phyloP scores from a whole-genome alignment of 768 basidiomycete genomes.

The Sporobolomyces roseus region DNA sequence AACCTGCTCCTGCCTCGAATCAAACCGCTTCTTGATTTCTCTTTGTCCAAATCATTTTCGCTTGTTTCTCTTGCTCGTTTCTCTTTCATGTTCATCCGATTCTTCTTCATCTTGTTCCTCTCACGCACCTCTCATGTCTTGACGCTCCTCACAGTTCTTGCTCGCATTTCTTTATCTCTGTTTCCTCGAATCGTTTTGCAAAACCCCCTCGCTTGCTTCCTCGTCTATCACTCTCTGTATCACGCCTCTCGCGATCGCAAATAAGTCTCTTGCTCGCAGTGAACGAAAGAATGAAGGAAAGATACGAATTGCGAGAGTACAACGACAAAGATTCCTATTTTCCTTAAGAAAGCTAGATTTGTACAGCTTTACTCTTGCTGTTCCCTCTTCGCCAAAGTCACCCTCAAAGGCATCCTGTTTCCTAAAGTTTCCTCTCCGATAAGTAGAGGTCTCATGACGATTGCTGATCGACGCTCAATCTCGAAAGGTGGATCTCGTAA shows the following conservation, averaged over 20 bases:
- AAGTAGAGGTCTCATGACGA: constrained; percentile 33
- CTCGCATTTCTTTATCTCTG: neutral
- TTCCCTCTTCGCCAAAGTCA: constrained; percentile 16
- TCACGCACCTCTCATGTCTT: too few relatives aligned
- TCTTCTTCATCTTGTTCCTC: neutral
- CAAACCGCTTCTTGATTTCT: too few relatives aligned
- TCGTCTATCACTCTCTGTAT: too few relatives aligned
- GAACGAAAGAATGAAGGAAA: too few relatives aligned
- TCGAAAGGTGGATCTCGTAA: constrained; percentile 16
- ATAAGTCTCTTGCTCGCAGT: too few relatives aligned
- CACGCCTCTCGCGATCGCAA: too few relatives aligned
- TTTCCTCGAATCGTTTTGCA: neutral
- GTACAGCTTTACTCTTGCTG: constrained; percentile 10
- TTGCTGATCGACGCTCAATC: constrained; percentile 26
- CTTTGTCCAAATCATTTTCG: too few relatives aligned
- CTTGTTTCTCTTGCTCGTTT: neutral
- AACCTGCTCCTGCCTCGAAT: neutral
- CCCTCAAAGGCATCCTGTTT: constrained; percentile 28
- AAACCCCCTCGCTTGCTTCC: neutral
- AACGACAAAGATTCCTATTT: too few relatives aligned
- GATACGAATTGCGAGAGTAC: too few relatives aligned
- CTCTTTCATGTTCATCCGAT: neutral
- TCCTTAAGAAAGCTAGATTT: too few relatives aligned
- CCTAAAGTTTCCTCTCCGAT: constrained; percentile 31
- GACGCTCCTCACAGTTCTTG: neutral